These are phyloP conservation scores for Didymella pinodella DNA, from an alignment of 2,329 filamentous ascomycete genomes.

Conservation along the genomic window DNA sequence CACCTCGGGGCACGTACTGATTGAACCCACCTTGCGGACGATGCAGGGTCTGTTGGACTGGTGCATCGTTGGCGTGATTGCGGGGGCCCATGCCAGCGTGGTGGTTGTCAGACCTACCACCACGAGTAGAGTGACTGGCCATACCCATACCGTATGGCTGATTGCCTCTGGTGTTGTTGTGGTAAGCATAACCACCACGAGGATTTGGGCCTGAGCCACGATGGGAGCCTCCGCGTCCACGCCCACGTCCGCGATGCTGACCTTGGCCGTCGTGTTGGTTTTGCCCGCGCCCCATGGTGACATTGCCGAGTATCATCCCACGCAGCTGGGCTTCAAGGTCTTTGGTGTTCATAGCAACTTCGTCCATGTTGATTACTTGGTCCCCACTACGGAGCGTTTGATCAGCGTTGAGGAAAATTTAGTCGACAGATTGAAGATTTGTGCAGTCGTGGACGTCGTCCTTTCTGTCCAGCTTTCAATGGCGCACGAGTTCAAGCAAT, in stretches of 20 bases:
- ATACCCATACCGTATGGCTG: constrained; percentile 15
- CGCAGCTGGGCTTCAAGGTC: constrained; percentile 64
- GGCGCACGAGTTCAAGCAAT: background rate
- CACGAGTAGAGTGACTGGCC: constrained; percentile 12
- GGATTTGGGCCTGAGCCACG: constrained; percentile 21
- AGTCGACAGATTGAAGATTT: background rate
- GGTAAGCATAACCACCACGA: constrained; percentile 19
- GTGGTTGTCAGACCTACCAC: constrained; percentile 20
- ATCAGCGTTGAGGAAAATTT: background rate
- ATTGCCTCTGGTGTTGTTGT: constrained; percentile 18
- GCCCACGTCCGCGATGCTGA: constrained; percentile 36
- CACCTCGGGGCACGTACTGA: constrained; percentile 1
- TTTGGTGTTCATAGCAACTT: constrained; percentile 16
- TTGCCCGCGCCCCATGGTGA: constrained; percentile 38
- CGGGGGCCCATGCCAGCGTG: constrained; percentile 12
- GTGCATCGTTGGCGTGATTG: constrained; percentile 4
- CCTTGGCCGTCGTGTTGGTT: constrained; percentile 26
- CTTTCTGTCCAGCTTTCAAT: background rate
- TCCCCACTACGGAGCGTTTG: background rate
- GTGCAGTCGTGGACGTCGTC: background rate
- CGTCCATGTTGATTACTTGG: constrained; percentile 30
- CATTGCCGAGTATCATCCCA: constrained; percentile 66
- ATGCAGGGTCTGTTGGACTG: constrained; percentile 31
- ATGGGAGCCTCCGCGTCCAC: constrained; percentile 28
- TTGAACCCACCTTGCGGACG: constrained; percentile 27